Base-by-base conservation (phyloP, 768 basidiomycete species). In the Filobasidium floriforme region DNA sequence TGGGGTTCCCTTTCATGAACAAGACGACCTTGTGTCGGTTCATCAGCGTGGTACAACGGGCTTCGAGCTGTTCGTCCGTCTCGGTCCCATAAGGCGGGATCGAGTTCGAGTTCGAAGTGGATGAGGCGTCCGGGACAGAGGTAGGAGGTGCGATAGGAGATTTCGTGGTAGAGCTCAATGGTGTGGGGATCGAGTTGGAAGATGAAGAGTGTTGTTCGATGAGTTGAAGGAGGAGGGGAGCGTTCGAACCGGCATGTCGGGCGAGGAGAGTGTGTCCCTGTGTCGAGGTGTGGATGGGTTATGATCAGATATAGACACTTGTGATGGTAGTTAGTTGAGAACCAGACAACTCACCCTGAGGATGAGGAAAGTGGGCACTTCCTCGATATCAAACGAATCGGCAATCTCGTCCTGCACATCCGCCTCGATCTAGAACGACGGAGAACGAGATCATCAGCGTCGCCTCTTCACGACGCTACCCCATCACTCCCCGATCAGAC, bases 1-100 rank as follows among this genome's bases (percentile, higher is more conserved):
- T 83, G 0, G 90, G 90, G 60, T 80, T 82, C 22, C 91, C 91
- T 77, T 94, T 94, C 90, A 94, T 93, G 82, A 93, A 92, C 65
- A 93, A 73, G 29, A 94, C 87, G 12, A 92, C 86, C 24, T 82
- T 82, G 78, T 83, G 84, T 79, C 89, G 85, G 68, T 83, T 84
- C 92, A 97, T 94, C 65, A 99, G 79, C 54, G 67, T 69, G 18
- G 78, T 81, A 73, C 93, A 84, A 60, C 92, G 83, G 51, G 79
- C 75, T 18, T 83, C 81, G 24, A 94, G 83, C 71, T 89, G 83
- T 71, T 89, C 89, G 19, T 82, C 79, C 0, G 85, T 83, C 77
- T 90, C 79, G 11, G 66, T 65, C 4, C 54, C 54, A 24, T 24
- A 57, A 32, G 54, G 54, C 1, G 54, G 54, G 26, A 57, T 57